Evolutionary conservation across 1,139 yeast genomes (phyloP), one percentile per base, ranked within the genome.

Genomic region (Blastobotrys indianensis): DNA sequence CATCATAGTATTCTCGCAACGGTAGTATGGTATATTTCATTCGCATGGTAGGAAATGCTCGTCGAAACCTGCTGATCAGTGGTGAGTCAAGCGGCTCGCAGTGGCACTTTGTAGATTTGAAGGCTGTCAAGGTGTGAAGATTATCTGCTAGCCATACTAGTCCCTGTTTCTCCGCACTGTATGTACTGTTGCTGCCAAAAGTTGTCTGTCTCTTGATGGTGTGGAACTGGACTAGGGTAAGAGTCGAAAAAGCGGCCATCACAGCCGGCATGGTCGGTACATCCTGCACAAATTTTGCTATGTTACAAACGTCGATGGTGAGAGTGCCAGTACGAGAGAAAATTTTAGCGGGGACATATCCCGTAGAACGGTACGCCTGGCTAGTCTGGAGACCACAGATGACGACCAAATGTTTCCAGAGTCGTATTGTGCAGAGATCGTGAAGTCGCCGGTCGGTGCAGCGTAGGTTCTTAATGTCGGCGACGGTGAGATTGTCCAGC

Each of bases 81-180:
- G 45, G 29, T 17, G 45, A 41, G 8, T 41, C 45, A 7, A 41
- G 20, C 23, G 45, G 45, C 36, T 41, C 45, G n/a, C 45, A 41
- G 17, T 41, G 37, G 3, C 36, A 23, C 20, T 41, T 41, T 6
- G 37, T 40, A 10, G 9, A 5, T 10, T 2, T 11, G 8, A 30
- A n/a, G 12, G 17, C 7, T 11, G 31, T 20, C n/a, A 17, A 17
- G 16, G 8, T 2, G 13, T 41, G 39, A 13, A 41, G 25, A 2
- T 20, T 7, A 16, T 30, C 13, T 9, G 40, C 40, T 17, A 41
- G 31, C 28, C 37, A 41, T 23, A 25, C 10, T 23, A 41, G 23
- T 2, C 40, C 45, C 4, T 33, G 23, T 29, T 41, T 41, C 29
- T 33, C 37, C 7, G 28, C 36, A 20, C 25, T 20, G 7, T 20